Evolutionary conservation across 306 rosid species (phyloP).

Genomic region (Lablab purpureus): DNA sequence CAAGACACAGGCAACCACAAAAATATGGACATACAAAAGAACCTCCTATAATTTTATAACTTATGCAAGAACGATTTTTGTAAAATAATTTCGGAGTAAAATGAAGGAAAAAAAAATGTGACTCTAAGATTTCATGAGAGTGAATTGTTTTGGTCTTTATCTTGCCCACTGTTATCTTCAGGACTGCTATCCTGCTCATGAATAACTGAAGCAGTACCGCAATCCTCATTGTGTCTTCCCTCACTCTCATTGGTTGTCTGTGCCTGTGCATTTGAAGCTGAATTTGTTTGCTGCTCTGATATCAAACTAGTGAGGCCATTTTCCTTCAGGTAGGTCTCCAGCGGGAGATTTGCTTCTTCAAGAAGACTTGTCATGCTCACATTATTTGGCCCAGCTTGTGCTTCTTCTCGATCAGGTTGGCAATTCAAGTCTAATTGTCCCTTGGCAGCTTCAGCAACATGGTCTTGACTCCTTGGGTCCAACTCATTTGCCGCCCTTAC

Average conservation of each 20-base stretch:
- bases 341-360: slow-evolving; percentile 84
- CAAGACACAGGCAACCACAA: slow-evolving; percentile 6
- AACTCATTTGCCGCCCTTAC: slow-evolving; percentile 68
- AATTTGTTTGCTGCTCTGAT: slow-evolving; percentile 73
- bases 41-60: slow-evolving; percentile 40
- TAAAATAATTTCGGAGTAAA: slow-evolving; percentile 40
- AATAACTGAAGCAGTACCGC: slow-evolving; percentile 55
- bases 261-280: slow-evolving; percentile 63
- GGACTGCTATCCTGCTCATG: slow-evolving; percentile 66
- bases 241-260: slow-evolving; percentile 71
- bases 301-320: slow-evolving; percentile 88
- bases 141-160: slow-evolving; percentile 64
- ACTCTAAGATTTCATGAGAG: slow-evolving; percentile 45
- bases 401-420: slow-evolving; percentile 79
- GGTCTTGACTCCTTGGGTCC: slow-evolving; percentile 67
- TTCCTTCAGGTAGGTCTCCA: slow-evolving; percentile 82
- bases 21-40: slow-evolving; percentile 40
- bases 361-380: slow-evolving; percentile 85
- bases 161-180: slow-evolving; percentile 68
- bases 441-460: slow-evolving; percentile 67
- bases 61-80: slow-evolving; percentile 29
- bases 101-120: slow-evolving; percentile 26
- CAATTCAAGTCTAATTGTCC: slow-evolving; percentile 82
- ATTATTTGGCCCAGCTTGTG: slow-evolving; percentile 56
- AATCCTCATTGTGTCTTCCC: slow-evolving; percentile 65